Evolutionary conservation across 179 eudicot species (phyloP).

Genomic region (Carnegiea gigantea): DNA sequence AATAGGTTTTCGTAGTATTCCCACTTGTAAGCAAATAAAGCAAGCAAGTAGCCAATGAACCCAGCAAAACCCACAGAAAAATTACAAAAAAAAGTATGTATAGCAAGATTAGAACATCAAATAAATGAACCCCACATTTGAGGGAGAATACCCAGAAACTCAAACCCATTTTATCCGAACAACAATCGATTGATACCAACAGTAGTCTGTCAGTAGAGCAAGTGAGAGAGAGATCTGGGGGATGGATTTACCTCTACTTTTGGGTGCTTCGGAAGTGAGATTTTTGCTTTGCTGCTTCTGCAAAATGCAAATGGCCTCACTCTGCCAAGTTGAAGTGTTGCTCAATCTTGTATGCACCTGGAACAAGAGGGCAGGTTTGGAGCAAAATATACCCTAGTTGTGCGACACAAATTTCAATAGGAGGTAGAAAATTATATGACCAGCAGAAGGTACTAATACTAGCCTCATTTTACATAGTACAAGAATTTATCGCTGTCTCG

Average conservation of each 20-base stretch:
- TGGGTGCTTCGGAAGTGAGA: neutral
- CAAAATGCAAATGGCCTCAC: neutral
- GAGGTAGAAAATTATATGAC: slow-evolving; percentile 13
- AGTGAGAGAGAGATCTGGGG: slow-evolving; percentile 5
- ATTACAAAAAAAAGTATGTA: neutral
- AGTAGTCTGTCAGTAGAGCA: too few species aligned
- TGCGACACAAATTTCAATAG: slow-evolving; percentile 7
- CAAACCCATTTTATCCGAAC: slow-evolving; percentile 11
- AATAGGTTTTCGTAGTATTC: neutral
- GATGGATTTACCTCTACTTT: slow-evolving; percentile 1
- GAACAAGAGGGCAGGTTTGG: slow-evolving; percentile 8
- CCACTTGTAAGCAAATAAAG: neutral
- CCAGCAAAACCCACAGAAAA: neutral
- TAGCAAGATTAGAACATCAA: neutral
- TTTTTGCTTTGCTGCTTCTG: neutral
- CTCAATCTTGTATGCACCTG: slow-evolving; percentile 9
- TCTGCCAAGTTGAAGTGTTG: neutral
- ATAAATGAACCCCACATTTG: neutral
- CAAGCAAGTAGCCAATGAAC: neutral
- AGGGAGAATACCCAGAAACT: neutral
- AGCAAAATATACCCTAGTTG: slow-evolving; percentile 13
- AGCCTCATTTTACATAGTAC: neutral
- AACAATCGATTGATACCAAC: neutral
- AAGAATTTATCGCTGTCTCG: neutral
- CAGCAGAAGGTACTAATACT: neutral